Evolutionary conservation across 106 monocot species (phyloP), one percentile per base, ranked within the genome.

Genomic region (Dioscorea zingiberensis): DNA sequence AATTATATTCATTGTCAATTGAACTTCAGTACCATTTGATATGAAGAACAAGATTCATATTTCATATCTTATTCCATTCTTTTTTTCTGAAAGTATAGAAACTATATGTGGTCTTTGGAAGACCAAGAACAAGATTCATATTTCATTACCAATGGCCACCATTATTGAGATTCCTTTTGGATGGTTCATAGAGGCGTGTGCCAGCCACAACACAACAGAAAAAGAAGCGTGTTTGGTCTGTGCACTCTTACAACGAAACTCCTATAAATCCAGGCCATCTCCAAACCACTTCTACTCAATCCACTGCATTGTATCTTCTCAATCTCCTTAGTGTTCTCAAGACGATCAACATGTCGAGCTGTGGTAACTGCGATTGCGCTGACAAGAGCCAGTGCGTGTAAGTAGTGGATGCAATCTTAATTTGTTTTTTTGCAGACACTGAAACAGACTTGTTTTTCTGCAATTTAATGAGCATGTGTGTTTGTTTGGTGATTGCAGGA

Each of bases 341-440:
- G 6, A 8, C 38, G 38, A 17, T 58, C 60, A 78, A 74, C 83
- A 86, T 86, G 91, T 91, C 89, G 63, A 22, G 47, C 70, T 92
- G 87, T 68, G 87, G 79, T 46, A 80, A 81, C 82, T 92, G 92
- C 72, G 80, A 85, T 82, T 92, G 87, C 56, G 71, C 92, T 58
- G 92, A 92, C 74, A 92, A 85, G 80, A 82, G 19, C 78, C 73
- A 92, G 74, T 92, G 92, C 32, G 69, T 73, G 87, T 92, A 73
- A 84, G 92, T 87, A 47, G 8, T 25, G 30, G 16, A 1, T 12
- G 7, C 30, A 26, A 27, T 21, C 0, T 32, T 47, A 18, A 1
- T 25, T 7, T 56, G 17, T 54, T 24, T 19, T 21, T 16, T 11
- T 51, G 19, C 22, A 16, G 21, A 13, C 13, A 51, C 51, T 51